phyloP scores from a whole-genome alignment of 1,284 basidiomycete species.

The Paramarasmius palmivorus region DNA sequence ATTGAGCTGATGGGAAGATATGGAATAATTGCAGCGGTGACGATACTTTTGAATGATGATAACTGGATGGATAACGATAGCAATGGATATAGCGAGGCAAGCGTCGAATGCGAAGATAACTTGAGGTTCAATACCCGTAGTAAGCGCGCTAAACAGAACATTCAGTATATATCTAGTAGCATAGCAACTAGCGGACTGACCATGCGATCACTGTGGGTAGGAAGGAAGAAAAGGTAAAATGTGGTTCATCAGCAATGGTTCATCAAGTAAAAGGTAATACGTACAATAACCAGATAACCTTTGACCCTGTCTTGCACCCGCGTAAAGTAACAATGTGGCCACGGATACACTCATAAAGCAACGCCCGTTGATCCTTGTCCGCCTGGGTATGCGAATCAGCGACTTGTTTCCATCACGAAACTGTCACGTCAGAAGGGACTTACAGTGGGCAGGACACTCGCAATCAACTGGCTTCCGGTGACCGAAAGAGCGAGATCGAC shows the following conservation, averaged over 20 bases:
- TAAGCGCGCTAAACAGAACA: constrained; percentile 38
- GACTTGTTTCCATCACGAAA: neutral
- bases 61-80: neutral
- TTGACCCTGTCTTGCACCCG: constrained; percentile 84
- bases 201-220: constrained; percentile 15
- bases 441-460: constrained; percentile 73
- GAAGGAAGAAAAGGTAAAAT: constrained; percentile 29
- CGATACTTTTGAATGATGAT: constrained; percentile 5
- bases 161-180: neutral
- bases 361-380: constrained; percentile 76
- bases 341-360: constrained; percentile 79
- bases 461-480: constrained; percentile 82
- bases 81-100: constrained; percentile 3
- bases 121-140: constrained; percentile 40
- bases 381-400: constrained; percentile 42
- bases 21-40: constrained; percentile 3
- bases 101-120: neutral
- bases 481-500: constrained; percentile 79
- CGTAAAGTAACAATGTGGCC: constrained; percentile 83
- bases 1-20: neutral
- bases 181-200: constrained; percentile 7
- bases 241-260: constrained; percentile 27
- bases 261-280: constrained; percentile 28
- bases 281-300: constrained; percentile 86
- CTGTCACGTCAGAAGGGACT: constrained; percentile 19